These are phyloP conservation scores for Saccharomycopsis sp. DNA, from an alignment of 805 yeast species.

Conservation along the genomic window DNA sequence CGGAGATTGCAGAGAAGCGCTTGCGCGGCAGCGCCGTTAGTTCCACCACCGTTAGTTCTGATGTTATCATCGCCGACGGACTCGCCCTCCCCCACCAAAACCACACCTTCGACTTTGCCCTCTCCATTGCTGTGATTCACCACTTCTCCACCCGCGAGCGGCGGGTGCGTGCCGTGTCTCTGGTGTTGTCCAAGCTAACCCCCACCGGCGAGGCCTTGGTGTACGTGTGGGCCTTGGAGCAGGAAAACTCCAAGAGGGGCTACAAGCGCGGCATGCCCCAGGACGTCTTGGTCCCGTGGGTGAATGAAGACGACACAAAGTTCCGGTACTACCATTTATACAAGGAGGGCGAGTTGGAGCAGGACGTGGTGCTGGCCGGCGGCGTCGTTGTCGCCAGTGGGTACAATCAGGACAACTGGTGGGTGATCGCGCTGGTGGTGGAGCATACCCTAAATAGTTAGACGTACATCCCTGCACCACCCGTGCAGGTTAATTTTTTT, in stretches of 20 bases:
- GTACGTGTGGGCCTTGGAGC: slow-evolving; percentile 97
- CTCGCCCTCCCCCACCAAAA: slow-evolving; percentile 49
- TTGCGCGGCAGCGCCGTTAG: too few relatives aligned
- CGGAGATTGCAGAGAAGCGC: slow-evolving; percentile 43
- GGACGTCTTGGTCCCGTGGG: slow-evolving; percentile 96
- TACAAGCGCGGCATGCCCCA: slow-evolving; percentile 87
- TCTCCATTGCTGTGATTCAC: slow-evolving; percentile 91
- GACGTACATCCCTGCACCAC: too few relatives aligned
- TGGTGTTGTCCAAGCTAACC: slow-evolving; percentile 52
- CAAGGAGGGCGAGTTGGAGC: slow-evolving; percentile 70
- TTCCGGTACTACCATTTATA: slow-evolving; percentile 87
- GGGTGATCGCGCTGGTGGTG: too few relatives aligned
- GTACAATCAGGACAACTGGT: slow-evolving; percentile 94
- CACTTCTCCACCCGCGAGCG: slow-evolving; percentile 85
- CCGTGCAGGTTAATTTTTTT: too few relatives aligned
- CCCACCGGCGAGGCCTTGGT: slow-evolving; percentile 63
- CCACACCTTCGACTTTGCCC: slow-evolving; percentile 66
- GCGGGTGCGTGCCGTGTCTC: slow-evolving; percentile 63
- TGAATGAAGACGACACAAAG: slow-evolving; percentile 44
- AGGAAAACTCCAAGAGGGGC: slow-evolving; percentile 78
- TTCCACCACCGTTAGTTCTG: too few relatives aligned
- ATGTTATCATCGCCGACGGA: slow-evolving; percentile 77
- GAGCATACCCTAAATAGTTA: too few relatives aligned
- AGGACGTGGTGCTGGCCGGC: slow-evolving; percentile 65
- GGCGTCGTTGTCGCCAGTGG: slow-evolving; percentile 61